These are phyloP conservation scores for Solanum pennellii DNA, from an alignment of 257 asterid species.

Conservation along the genomic window DNA sequence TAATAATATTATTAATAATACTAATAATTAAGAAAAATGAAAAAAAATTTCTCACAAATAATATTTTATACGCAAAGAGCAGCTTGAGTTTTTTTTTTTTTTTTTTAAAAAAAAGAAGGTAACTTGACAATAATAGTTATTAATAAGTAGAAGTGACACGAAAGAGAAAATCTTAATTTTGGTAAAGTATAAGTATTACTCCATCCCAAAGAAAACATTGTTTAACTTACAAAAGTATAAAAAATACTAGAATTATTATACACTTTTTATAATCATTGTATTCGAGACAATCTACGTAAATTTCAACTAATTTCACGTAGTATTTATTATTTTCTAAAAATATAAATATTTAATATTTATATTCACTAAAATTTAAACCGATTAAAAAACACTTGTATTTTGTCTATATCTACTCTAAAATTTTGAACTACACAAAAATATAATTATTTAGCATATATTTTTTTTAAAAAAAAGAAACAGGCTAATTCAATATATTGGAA, in stretches of 20 bases:
- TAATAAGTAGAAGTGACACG: not conserved
- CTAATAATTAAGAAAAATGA: no score
- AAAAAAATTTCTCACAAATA: no score
- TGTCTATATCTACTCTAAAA: not conserved
- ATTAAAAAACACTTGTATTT: no score
- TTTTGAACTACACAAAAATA: not conserved
- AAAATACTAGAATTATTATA: not conserved
- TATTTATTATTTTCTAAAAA: no score
- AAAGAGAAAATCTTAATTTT: not conserved
- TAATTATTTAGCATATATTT: not conserved
- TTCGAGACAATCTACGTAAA: accelerated
- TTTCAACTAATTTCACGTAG: not conserved
- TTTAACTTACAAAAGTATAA: not conserved
- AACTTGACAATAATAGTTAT: not conserved
- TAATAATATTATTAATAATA: no score
- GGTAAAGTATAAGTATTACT: not conserved
- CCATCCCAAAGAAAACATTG: not conserved
- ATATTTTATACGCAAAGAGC: not conserved
- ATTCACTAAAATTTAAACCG: no score
- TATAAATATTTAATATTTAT: no score
- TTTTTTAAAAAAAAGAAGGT: not conserved
- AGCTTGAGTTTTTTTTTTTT: not conserved
- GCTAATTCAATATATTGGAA: not conserved
- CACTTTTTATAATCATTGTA: not conserved
- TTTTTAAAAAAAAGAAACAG: not conserved